phyloP scores from a whole-genome alignment of 345 rosid species.

The Pugionium dolabratum region DNA sequence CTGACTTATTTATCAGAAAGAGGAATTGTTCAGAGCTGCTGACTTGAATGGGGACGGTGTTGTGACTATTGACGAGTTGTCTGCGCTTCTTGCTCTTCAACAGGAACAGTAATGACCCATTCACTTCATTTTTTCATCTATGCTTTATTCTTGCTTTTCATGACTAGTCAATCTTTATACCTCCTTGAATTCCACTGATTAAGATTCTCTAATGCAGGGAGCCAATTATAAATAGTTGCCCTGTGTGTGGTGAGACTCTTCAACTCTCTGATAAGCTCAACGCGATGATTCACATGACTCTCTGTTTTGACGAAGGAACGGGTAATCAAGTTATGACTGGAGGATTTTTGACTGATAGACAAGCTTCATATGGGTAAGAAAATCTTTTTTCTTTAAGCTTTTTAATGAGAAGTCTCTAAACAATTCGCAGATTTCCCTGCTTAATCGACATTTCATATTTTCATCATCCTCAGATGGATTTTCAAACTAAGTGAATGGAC shows the following conservation, averaged over 20 bases:
- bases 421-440: neutral
- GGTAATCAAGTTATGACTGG: conserved; percentile 94
- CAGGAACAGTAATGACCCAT: conserved; percentile 66
- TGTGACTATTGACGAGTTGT: conserved; percentile 86
- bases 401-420: neutral
- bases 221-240: conserved; percentile 76
- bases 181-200: neutral
- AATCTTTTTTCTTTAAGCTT: conserved; percentile 4
- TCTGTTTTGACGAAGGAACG: conserved; percentile 95
- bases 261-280: conserved; percentile 73
- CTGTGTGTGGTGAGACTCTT: conserved; percentile 85
- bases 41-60: conserved; percentile 77
- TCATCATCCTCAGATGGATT: conserved; percentile 64
- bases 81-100: conserved; percentile 76
- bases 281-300: conserved; percentile 80
- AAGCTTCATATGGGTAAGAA: conserved; percentile 88
- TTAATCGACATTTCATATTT: conserved; percentile 6
- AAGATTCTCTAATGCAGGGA: conserved; percentile 51
- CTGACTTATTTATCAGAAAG: conserved; percentile 60
- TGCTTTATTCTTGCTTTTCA: neutral
- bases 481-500: conserved; percentile 97
- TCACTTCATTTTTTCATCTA: conserved; percentile 3
- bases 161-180: too few species aligned
- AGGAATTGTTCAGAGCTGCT: conserved; percentile 81
- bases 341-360: conserved; percentile 92